These are phyloP conservation scores for Aspergillus carbonarius DNA, from an alignment of 2,329 filamentous ascomycete genomes.

Conservation along the genomic window DNA sequence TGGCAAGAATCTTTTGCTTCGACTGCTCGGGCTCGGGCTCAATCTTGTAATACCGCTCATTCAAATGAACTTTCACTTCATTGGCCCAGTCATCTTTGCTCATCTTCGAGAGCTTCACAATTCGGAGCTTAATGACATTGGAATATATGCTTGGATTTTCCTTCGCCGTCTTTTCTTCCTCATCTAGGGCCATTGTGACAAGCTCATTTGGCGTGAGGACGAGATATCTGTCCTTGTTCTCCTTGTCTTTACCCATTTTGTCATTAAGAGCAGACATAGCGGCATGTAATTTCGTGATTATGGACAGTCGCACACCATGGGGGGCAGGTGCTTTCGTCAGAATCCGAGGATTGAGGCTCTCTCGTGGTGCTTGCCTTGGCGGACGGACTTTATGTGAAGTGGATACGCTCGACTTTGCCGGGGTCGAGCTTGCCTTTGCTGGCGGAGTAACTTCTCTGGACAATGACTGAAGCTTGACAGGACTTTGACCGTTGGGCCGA, in stretches of 20 bases:
- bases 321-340: constrained; percentile 44
- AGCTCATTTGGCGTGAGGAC: constrained; percentile 46
- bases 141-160: constrained; percentile 71
- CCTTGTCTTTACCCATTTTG: constrained; percentile 33
- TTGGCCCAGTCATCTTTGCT: constrained; percentile 67
- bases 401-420: constrained; percentile 3
- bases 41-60: constrained; percentile 37
- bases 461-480: constrained; percentile 22
- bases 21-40: constrained; percentile 30
- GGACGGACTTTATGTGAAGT: constrained; percentile 14
- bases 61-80: constrained; percentile 52
- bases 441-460: constrained; percentile 30
- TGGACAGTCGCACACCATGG: constrained; percentile 41
- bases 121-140: constrained; percentile 79
- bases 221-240: constrained; percentile 32
- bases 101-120: constrained; percentile 77
- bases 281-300: constrained; percentile 46
- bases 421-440: constrained; percentile 10
- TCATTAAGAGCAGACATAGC: constrained; percentile 45
- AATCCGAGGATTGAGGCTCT: constrained; percentile 48
- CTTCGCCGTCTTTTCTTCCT: constrained; percentile 73
- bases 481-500: constrained; percentile 13
- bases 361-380: constrained; percentile 37
- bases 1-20: constrained; percentile 59
- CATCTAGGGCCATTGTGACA: constrained; percentile 50